Base-by-base conservation (phyloP, 345 rosid species). In the Aquilaria sinensis region DNA sequence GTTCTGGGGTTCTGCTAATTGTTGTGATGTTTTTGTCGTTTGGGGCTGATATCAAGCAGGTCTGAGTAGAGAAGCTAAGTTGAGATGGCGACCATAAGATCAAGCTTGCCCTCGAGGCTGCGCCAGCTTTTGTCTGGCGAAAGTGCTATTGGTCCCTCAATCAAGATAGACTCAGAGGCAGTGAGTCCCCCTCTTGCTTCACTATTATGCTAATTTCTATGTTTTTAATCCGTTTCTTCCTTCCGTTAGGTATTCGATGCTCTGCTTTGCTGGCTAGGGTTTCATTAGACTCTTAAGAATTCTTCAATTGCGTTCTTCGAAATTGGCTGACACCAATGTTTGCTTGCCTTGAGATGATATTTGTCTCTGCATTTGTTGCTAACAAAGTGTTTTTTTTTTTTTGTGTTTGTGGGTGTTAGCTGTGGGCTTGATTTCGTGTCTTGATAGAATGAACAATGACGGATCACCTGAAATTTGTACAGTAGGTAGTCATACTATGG, bases 101-200 rank as follows among this genome's bases (percentile, higher is more conserved):
- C 97, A 78, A 84, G 83, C 77, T 77, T 93, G 81, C 98, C 96
- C 61, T 85, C 94, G 50, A 81, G 98, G 70, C 78, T 90, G 61
- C 86, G 97, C 62, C 97, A 86, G 78, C 96, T 90, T 61, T 70
- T 93, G 53, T 84, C 94, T 61, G 98, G 96, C 15, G 98, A 93
- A 63, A 86, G 83, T 45, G 67, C 88, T 41, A 70, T 83, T 57
- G 87, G 89, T 9, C 92, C 97, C 32, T 87, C 97, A 60, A 71
- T 86, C 54, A 81, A 85, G 68, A 80, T 86, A 47, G 97, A 93
- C 71, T 79, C 96, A 47, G 98, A 90, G 70, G 85, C 97, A 47
- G 98, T 93, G 68, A 82, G 96, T 78, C 68, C 15, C n/a, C n/a
- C 64, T 31, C 16, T 45, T 5, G 3, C 6, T 50, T 14, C 5